A percentile compares a stretch with the other conserved stretches of the same genome.
Evolutionary conservation across 352 stramenopile species (phyloP).

Genomic region (Pythium graminicola): DNA sequence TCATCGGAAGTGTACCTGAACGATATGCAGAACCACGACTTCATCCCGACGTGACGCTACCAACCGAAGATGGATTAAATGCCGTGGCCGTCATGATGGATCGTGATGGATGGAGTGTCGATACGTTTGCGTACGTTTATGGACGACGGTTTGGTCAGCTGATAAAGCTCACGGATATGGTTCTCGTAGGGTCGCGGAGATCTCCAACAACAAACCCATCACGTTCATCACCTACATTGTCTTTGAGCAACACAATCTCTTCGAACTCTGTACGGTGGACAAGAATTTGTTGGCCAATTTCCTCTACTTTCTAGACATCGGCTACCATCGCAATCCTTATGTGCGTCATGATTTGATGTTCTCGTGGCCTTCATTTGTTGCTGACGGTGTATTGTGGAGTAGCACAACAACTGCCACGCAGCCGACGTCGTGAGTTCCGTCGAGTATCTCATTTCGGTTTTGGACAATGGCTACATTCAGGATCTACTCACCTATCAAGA

Average conservation of each 20-base stretch:
- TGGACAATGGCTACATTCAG: conserved; percentile 77
- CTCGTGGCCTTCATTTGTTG: neutral
- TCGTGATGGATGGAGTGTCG: conserved; percentile 64
- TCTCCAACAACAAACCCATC: conserved; percentile 66
- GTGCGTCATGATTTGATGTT: conserved; percentile 27
- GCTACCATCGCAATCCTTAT: conserved; percentile 76
- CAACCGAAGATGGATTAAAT: conserved; percentile 58
- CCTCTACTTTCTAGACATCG: conserved; percentile 71
- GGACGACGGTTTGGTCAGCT: too few species aligned
- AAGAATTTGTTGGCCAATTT: conserved; percentile 76
- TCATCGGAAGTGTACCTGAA: conserved; percentile 1
- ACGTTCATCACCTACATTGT: conserved; percentile 80
- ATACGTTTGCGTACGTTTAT: conserved; percentile 54
- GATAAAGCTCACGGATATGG: neutral
- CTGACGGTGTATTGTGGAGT: neutral
- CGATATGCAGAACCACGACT: conserved; percentile 42
- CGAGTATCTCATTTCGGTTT: conserved; percentile 72
- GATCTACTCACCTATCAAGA: conserved; percentile 76
- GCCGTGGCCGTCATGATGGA: conserved; percentile 65
- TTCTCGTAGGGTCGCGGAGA: conserved; percentile 37
- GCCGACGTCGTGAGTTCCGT: conserved; percentile 77
- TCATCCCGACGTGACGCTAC: conserved; percentile 52
- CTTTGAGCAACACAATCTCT: conserved; percentile 80
- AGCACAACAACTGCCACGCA: conserved; percentile 80
- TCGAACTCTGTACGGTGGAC: conserved; percentile 63